phyloP scores from a whole-genome alignment of 306 rosid genomes.

The Begonia loranthoides region DNA sequence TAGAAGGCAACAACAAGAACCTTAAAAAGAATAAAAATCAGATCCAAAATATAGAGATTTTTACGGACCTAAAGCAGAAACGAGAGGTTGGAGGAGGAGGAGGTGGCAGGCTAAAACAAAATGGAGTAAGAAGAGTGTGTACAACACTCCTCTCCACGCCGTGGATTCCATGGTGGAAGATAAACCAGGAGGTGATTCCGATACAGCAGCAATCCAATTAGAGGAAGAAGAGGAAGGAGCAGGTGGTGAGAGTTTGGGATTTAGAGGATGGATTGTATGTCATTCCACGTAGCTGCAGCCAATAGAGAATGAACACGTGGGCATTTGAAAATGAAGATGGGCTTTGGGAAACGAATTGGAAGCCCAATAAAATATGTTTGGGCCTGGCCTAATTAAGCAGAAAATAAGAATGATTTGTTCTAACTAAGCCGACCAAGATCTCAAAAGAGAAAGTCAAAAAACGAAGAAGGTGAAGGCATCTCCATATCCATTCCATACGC shows the following conservation, averaged over 20 bases:
- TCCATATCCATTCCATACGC: too few species aligned
- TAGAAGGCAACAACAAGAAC: too few species aligned
- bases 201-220: constrained; percentile 15
- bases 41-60: too few species aligned
- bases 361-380: too few species aligned
- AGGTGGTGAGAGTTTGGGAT: background rate
- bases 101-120: constrained; percentile 66
- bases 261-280: background rate
- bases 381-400: too few species aligned
- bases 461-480: too few species aligned
- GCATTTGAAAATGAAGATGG: background rate
- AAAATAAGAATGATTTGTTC: too few species aligned
- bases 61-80: constrained; percentile 61
- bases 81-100: constrained; percentile 83
- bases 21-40: too few species aligned
- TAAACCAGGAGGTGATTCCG: constrained; percentile 13
- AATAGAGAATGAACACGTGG: background rate
- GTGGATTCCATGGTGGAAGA: constrained; percentile 34
- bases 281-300: background rate
- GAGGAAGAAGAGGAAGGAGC: background rate
- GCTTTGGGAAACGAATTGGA: background rate
- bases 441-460: too few species aligned
- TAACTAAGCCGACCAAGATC: too few species aligned
- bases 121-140: constrained; percentile 47
- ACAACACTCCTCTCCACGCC: constrained; percentile 52